Evolutionary conservation across 805 yeast species (phyloP).

Genomic region (Ogataea nakhonphanomensis): DNA sequence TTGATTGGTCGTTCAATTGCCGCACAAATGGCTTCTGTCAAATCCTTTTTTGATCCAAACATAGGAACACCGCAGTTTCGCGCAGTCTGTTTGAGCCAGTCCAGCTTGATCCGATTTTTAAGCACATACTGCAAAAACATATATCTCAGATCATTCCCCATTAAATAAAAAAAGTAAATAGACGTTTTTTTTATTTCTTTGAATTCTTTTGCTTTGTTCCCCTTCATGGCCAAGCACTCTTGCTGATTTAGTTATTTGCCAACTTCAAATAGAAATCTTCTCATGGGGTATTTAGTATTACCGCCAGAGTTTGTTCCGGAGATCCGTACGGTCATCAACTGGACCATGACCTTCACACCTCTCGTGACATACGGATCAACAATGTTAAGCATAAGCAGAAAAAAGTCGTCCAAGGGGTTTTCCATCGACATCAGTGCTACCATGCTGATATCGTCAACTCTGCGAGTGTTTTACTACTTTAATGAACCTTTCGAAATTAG

Average conservation of each 20-base stretch:
- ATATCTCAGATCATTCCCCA: conserved; percentile 3
- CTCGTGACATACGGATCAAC: conserved; percentile 85
- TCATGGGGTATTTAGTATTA: conserved; percentile 30
- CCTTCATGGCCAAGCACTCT: too few relatives aligned
- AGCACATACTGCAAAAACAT: neutral
- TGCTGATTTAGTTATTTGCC: too few relatives aligned
- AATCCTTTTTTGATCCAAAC: conserved; percentile 11
- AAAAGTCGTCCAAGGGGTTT: conserved; percentile 71
- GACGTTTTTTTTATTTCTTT: neutral
- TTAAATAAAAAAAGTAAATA: conserved; percentile 1
- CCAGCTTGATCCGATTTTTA: conserved; percentile 9
- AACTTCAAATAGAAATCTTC: too few relatives aligned
- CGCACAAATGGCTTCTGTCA: conserved; percentile 9
- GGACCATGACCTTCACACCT: conserved; percentile 76
- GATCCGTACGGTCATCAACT: conserved; percentile 47
- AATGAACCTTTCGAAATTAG: conserved; percentile 81
- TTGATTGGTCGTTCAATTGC: conserved; percentile 6
- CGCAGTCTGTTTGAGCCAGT: conserved; percentile 11
- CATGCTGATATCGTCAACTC: conserved; percentile 73
- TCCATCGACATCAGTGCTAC: conserved; percentile 92
- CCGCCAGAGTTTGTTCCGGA: conserved; percentile 33
- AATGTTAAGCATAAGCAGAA: conserved; percentile 59
- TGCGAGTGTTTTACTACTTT: conserved; percentile 73
- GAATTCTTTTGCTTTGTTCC: conserved; percentile 1
- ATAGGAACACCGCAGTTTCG: conserved; percentile 21